Conservation (phyloP, 305 asterid genomes). For the Fraxinus ornus region DNA sequence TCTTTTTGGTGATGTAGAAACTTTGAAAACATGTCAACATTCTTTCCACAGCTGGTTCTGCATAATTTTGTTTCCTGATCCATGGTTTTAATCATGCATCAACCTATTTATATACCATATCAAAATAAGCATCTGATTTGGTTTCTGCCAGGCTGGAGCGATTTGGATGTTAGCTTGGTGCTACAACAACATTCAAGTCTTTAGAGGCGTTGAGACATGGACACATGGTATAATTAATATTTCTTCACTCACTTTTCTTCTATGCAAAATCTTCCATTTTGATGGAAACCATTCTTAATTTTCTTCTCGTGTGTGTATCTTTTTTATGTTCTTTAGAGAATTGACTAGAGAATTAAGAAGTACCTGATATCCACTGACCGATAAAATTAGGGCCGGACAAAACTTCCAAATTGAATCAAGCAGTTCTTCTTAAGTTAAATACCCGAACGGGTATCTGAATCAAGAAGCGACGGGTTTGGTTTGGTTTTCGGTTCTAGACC, state of each 20-base stretch:
- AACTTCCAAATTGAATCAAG: too few relatives aligned
- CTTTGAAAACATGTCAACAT: not conserved
- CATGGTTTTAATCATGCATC: not conserved
- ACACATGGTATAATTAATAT: conserved; percentile 67
- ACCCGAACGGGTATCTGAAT: too few relatives aligned
- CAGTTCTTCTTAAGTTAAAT: too few relatives aligned
- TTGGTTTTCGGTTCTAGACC: too few relatives aligned
- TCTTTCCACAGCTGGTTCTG: not conserved
- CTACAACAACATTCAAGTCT: conserved; percentile 88
- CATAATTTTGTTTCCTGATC: not conserved
- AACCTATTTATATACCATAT: not conserved
- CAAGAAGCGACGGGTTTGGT: too few relatives aligned
- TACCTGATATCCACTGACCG: not conserved
- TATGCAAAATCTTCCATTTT: conserved; percentile 2
- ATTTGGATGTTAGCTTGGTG: conserved; percentile 92
- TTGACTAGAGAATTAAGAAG: not conserved
- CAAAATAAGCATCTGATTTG: conserved; percentile 28
- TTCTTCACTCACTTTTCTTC: conserved; percentile 17
- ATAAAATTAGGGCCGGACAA: not conserved
- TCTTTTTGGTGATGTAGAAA: not conserved
- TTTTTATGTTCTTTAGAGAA: not conserved
- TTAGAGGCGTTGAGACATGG: conserved; percentile 91
- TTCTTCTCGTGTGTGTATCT: not conserved
- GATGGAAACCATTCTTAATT: not conserved
- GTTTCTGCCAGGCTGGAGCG: conserved; percentile 66